Evolutionary conservation across 1,284 basidiomycete species (phyloP), one percentile per base, ranked within the genome.

Genomic region (Polyporus tsugae): DNA sequence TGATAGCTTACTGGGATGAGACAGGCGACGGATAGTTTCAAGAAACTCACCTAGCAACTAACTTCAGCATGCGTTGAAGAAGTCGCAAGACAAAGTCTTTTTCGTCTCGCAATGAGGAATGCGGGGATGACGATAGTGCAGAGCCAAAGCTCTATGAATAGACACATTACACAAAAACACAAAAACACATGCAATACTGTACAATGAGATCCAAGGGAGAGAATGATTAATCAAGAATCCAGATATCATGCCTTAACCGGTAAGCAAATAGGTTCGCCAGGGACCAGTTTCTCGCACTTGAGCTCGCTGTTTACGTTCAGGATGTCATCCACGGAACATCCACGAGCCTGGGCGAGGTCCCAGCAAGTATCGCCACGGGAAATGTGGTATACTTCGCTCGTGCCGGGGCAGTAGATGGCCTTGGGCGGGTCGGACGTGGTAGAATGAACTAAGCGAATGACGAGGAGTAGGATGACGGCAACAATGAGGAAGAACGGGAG

Each of bases 401-500:
- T 81, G 49, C 82, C 80, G 6, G 88, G 84, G 73, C 91, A 92
- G n/a, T 74, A 33, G 74, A 74, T 46, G 75, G 79, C 29, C 75
- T 72, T 42, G 78, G 81, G 68, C 35, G 46, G 74, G 66, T 65
- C 69, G 82, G 69, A 53, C 4, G 60, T 83, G 76, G 59, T 80
- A 77, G 46, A 87, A 85, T 70, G 87, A 73, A 89, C 80, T 61
- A 92, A 83, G 22, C 90, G 87, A 85, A 88, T 90, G 68, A 90
- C 81, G 69, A 93, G 85, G 6, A 93, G 83, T 39, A 93, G 84
- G 49, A 87, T 73, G 66, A 90, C 89, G 19, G 85, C 85, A 64
- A 93, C 82, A 57, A 92, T 85, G 69, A 93, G 86, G 80, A 92
- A 88, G 82, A 92, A 93, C 17, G 91, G 91, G 74, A 92, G 89